Evolutionary conservation across 2,329 filamentous ascomycete genomes (phyloP).

Genomic region (Monilinia fructigena): DNA sequence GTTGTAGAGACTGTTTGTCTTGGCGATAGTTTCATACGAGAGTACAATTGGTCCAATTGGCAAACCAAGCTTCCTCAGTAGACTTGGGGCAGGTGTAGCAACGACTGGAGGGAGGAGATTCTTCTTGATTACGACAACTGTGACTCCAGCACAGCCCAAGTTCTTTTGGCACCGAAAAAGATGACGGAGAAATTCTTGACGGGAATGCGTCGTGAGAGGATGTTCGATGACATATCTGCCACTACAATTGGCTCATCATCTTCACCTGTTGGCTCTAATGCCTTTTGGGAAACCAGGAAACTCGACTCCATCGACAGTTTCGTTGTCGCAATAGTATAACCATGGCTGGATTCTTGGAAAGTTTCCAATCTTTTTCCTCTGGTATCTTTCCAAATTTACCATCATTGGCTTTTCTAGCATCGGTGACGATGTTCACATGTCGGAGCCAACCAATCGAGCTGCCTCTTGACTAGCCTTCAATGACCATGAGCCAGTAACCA

Average conservation of each 20-base stretch:
- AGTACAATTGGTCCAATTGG: slow-evolving; percentile 77
- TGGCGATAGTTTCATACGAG: slow-evolving; percentile 79
- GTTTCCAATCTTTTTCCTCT: slow-evolving; percentile 70
- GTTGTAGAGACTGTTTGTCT: slow-evolving; percentile 96
- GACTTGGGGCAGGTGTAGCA: slow-evolving; percentile 62
- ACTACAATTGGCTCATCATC: slow-evolving; percentile 74
- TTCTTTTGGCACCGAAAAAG: slow-evolving; percentile 98
- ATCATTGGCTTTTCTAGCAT: slow-evolving; percentile 62
- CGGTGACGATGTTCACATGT: slow-evolving; percentile 79
- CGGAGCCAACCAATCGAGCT: slow-evolving; percentile 69
- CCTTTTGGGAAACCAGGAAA: slow-evolving; percentile 72
- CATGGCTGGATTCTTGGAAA: slow-evolving; percentile 67
- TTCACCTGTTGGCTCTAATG: slow-evolving; percentile 56
- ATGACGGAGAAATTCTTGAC: slow-evolving; percentile 77
- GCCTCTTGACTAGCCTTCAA: slow-evolving; percentile 87
- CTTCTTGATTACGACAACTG: slow-evolving; percentile 82
- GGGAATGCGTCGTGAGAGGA: slow-evolving; percentile 76
- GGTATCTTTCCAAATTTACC: slow-evolving; percentile 88
- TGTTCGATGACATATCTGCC: slow-evolving; percentile 93
- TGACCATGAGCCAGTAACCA: slow-evolving; percentile 87
- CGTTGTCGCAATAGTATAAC: slow-evolving; percentile 90
- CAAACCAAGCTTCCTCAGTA: slow-evolving; percentile 74
- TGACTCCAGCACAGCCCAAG: slow-evolving; percentile 80
- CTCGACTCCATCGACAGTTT: slow-evolving; percentile 92
- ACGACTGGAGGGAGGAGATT: slow-evolving; percentile 67